Conservation (phyloP, 1,284 basidiomycete species). For the Boletellus deceptivus region DNA sequence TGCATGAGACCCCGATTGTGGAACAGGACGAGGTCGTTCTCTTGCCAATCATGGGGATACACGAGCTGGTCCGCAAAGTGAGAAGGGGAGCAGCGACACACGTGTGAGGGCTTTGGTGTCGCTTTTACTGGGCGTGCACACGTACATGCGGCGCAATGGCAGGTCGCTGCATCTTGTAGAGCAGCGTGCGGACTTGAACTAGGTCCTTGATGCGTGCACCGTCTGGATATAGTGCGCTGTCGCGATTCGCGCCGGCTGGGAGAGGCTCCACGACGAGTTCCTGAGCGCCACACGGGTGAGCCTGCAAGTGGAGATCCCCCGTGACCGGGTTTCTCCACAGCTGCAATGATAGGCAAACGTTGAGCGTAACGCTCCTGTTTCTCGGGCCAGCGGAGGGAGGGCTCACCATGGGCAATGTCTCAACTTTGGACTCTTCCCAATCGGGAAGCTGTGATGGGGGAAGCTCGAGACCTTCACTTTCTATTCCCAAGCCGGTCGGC, state of each 20-base stretch:
- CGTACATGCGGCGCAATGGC: slow-evolving; percentile 60
- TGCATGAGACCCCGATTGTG: slow-evolving; percentile 72
- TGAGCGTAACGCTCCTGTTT: neutral
- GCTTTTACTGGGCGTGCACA: too few relatives aligned
- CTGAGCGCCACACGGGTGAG: slow-evolving; percentile 55
- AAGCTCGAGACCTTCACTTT: slow-evolving; percentile 64
- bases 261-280: slow-evolving; percentile 57
- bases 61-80: slow-evolving; percentile 38
- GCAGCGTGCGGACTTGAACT: slow-evolving; percentile 54
- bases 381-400: neutral
- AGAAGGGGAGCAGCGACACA: neutral
- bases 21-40: slow-evolving; percentile 64
- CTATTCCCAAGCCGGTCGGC: slow-evolving; percentile 71
- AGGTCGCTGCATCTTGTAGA: slow-evolving; percentile 74
- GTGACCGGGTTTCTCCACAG: slow-evolving; percentile 82
- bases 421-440: slow-evolving; percentile 66
- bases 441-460: slow-evolving; percentile 54
- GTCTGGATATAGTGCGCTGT: slow-evolving; percentile 61
- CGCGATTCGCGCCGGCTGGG: slow-evolving; percentile 43
- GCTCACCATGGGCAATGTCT: slow-evolving; percentile 63
- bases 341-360: slow-evolving; percentile 30
- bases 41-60: slow-evolving; percentile 61
- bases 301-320: slow-evolving; percentile 66
- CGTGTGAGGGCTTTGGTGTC: slow-evolving; percentile 9
- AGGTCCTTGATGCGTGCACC: slow-evolving; percentile 65